Percentiles rank a stretch among this genome's conserved stretches.
Evolutionary conservation across 768 basidiomycete genomes (phyloP).

Genomic region (Russula virescens): DNA sequence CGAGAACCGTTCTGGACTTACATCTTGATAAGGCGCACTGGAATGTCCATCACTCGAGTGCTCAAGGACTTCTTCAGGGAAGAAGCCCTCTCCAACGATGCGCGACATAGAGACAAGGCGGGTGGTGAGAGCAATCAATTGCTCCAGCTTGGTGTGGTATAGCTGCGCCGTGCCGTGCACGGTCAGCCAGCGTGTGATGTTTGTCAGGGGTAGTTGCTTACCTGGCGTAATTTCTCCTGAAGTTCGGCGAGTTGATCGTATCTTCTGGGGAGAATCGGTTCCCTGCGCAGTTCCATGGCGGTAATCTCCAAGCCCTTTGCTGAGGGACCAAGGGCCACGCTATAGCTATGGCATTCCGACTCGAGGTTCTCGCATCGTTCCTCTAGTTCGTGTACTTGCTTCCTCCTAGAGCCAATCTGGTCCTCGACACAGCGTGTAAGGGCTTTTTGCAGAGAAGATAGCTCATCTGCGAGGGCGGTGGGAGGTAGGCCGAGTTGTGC

Average conservation of each 20-base stretch:
- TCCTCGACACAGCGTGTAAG: constrained; percentile 71
- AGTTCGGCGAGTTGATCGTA: constrained; percentile 61
- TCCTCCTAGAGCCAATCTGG: constrained; percentile 60
- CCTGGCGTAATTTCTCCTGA: constrained; percentile 78
- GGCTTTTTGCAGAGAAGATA: constrained; percentile 63
- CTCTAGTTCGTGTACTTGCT: constrained; percentile 75
- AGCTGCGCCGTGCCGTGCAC: constrained; percentile 44
- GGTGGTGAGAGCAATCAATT: constrained; percentile 62
- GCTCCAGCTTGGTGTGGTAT: constrained; percentile 74
- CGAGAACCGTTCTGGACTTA: constrained; percentile 74
- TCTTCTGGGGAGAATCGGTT: constrained; percentile 64
- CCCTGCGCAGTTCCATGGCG: constrained; percentile 65
- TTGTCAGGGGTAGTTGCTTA: constrained; percentile 34
- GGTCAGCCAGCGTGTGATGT: constrained; percentile 3
- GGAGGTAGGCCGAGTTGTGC: constrained; percentile 77
- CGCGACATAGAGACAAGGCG: constrained; percentile 55
- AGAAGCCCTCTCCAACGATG: constrained; percentile 58
- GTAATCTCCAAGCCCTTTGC: constrained; percentile 59
- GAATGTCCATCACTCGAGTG: constrained; percentile 36
- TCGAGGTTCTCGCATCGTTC: constrained; percentile 58
- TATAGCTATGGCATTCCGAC: constrained; percentile 58
- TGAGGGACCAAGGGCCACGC: constrained; percentile 64
- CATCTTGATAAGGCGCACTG: constrained; percentile 48
- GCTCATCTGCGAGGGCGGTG: constrained; percentile 75
- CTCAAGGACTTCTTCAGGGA: constrained; percentile 48